These are phyloP conservation scores for Albatrellus sp. DNA, from an alignment of 1,284 basidiomycete species.

Conservation along the genomic window DNA sequence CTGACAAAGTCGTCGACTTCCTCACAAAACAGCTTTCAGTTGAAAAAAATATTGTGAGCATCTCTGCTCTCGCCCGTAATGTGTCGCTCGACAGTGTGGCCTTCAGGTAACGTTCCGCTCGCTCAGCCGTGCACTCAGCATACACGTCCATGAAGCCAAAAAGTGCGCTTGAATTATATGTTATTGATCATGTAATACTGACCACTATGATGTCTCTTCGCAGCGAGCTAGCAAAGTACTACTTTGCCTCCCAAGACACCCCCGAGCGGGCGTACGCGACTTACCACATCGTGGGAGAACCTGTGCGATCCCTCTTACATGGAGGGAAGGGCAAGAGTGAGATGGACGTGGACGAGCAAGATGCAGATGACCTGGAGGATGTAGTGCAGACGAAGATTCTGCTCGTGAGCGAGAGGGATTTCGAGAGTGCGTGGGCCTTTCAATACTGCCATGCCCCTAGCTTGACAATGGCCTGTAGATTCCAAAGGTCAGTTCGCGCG, in stretches of 20 bases:
- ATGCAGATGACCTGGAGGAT: slow-evolving; percentile 5
- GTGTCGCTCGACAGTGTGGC: neutral
- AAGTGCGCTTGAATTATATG: neutral
- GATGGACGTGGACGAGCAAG: slow-evolving; percentile 1
- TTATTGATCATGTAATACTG: neutral
- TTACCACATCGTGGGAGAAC: slow-evolving; percentile 6
- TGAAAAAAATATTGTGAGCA: slow-evolving; percentile 4
- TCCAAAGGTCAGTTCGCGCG: neutral
- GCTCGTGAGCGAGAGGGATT: slow-evolving; percentile 1
- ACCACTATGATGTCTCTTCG: neutral
- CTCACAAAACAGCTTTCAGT: slow-evolving; percentile 4
- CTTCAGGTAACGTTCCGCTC: slow-evolving; percentile 5
- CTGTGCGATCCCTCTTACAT: slow-evolving; percentile 3
- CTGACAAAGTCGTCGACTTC: slow-evolving; percentile 3
- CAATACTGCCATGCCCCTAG: neutral
- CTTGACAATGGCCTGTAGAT: neutral
- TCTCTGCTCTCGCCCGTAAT: neutral
- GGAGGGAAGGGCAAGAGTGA: slow-evolving; percentile 8
- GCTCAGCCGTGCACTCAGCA: slow-evolving; percentile 3
- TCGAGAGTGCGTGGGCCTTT: slow-evolving; percentile 2
- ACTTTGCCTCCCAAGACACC: neutral
- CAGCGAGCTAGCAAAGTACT: slow-evolving; percentile 5
- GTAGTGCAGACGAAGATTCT: slow-evolving; percentile 2
- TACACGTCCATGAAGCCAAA: slow-evolving; percentile 6
- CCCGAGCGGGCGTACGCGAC: slow-evolving; percentile 2